These are phyloP conservation scores for Camellia granthamiana DNA, from an alignment of 148 eudicot genomes.

Conservation along the genomic window DNA sequence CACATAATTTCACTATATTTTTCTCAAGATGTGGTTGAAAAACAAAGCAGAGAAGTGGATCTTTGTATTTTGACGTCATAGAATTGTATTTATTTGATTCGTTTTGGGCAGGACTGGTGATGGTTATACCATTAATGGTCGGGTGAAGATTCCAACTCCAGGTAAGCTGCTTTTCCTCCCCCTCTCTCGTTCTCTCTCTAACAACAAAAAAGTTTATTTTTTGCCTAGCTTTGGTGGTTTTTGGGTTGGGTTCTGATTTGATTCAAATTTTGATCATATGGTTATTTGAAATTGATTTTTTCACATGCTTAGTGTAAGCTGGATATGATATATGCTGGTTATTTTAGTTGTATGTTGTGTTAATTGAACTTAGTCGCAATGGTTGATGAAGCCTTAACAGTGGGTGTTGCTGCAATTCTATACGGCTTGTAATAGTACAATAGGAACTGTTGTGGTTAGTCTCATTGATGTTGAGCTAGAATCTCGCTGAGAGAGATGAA, in stretches of 20 bases:
- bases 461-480: neutral
- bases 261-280: neutral
- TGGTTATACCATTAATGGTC: slow-evolving; percentile 54
- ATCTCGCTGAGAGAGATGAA: neutral
- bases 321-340: neutral
- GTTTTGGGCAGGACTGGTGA: slow-evolving; percentile 39
- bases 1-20: neutral
- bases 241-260: neutral
- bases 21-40: neutral
- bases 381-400: neutral
- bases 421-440: neutral
- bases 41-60: neutral
- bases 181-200: neutral
- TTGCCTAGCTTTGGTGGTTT: neutral
- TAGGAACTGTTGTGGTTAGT: neutral
- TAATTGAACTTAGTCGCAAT: neutral
- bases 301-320: neutral
- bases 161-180: slow-evolving; percentile 24
- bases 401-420: neutral
- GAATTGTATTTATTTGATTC: slow-evolving; percentile 10
- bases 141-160: slow-evolving; percentile 57
- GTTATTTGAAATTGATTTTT: neutral
- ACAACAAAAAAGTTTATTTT: neutral
- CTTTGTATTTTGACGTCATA: neutral
- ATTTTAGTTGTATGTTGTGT: neutral